Base-by-base conservation (phyloP, 192 early-diverging fungal species). In the Podila horticola region DNA sequence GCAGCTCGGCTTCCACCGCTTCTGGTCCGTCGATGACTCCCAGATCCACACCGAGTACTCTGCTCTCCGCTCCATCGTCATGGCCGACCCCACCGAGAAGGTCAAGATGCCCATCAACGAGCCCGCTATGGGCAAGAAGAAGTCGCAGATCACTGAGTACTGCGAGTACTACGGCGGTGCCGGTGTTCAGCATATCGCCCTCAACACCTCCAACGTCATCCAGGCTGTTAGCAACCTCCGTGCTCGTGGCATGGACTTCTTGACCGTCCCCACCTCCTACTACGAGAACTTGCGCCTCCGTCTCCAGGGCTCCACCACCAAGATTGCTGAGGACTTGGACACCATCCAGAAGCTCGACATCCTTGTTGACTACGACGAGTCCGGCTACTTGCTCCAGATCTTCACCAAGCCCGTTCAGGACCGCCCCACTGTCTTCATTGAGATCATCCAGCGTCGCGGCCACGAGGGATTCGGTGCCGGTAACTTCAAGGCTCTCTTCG, bases 61-160 rank as follows among this genome's bases (percentile, higher is more conserved):
- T 79, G 93, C 97, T 51, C 88, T 98, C 65, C 91, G 95, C 17
- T 97, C 95, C 30, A 95, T 98, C 64, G 96, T 97, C 85, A 97
- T 99, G 97, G 92, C 95, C 48, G 94, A 97, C 72, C 93, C 91
- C 66, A 90, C 91, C 79, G 96, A 98, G 69, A 88, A 84, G 61
- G 91, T 99, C 87, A 98, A 98, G 87, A 96, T 98, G 92, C 97
- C 97, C 64, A 95, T 99, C 85, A 98, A 98, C 83, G 97, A 99
- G 88, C 97, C 97, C 7, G 97, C 97, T 15, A 63, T 84, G 66
- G 97, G 97, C 9, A 91, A 93, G 79, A 95, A 94, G 85, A 98
- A 97, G 87, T 95, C 94, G 36, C 97, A 99, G 90, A 97, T 98
- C 71, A 93, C 98, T 73, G 95, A 96, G 82, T 96, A 90, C 84